Conservation (phyloP, 306 rosid genomes). For the Cyclanthera cordifolia region DNA sequence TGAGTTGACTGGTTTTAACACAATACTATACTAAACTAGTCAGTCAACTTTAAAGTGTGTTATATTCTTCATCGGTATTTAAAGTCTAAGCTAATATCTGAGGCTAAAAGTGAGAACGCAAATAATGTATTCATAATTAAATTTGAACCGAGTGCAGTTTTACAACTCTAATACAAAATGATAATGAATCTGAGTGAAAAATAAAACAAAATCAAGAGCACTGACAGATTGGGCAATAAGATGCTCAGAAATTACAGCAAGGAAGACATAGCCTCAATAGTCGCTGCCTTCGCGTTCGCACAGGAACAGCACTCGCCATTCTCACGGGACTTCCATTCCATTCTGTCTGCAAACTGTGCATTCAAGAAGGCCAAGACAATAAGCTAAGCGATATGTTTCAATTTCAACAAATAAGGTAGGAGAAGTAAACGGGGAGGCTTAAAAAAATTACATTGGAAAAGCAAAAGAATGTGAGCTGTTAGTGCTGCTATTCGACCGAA, state of each 20-base stretch:
- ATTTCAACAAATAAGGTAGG: not conserved
- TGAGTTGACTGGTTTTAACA: not conserved
- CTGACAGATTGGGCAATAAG: not conserved
- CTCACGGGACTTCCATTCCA: slow-evolving; percentile 84
- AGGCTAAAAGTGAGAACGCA: not conserved
- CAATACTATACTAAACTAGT: not conserved
- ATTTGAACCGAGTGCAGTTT: not conserved
- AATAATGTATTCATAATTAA: not conserved
- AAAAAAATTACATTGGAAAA: slow-evolving; percentile 57
- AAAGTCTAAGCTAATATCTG: not conserved
- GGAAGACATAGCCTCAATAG: slow-evolving; percentile 26
- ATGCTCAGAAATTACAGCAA: slow-evolving; percentile 36
- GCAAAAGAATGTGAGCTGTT: slow-evolving; percentile 61
- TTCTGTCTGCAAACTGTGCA: slow-evolving; percentile 45
- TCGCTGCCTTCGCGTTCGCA: slow-evolving; percentile 16
- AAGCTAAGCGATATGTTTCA: slow-evolving; percentile 1
- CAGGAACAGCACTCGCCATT: slow-evolving; percentile 41
- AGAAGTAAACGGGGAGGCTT: not conserved
- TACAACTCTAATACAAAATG: not conserved
- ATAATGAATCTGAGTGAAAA: not conserved
- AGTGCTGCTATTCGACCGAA: slow-evolving; percentile 48
- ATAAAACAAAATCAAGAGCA: not conserved
- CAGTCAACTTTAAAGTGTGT: not conserved
- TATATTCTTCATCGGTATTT: not conserved
- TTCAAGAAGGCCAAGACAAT: not conserved